A percentile compares a stretch with the other conserved stretches of the same genome.
Conservation (phyloP, 23 red algal genomes). For the Gracilaria vermiculophylla region DNA sequence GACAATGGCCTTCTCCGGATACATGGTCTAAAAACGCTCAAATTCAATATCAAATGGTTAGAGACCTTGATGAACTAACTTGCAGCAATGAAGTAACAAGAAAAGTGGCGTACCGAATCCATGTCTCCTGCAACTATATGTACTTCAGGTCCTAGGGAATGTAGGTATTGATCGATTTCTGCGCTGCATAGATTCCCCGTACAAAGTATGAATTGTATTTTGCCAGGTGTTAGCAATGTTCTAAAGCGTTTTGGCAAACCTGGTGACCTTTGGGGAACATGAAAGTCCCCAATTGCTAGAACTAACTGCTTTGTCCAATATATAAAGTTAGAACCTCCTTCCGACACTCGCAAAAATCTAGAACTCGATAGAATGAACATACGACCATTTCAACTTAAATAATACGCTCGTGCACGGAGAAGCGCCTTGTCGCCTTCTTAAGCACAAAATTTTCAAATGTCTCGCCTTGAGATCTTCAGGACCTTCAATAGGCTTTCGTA, state of each 20-base stretch:
- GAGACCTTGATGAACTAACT: not conserved
- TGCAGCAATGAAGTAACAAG: not conserved
- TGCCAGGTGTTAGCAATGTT: constrained; percentile 52
- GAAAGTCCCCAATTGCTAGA: constrained; percentile 75
- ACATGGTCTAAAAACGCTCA: not conserved
- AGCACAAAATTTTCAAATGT: no score
- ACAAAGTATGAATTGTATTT: constrained; percentile 71
- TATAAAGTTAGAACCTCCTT: not conserved
- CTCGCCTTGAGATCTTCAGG: no score
- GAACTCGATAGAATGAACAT: not conserved
- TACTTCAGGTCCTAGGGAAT: constrained; percentile 62
- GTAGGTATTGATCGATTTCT: constrained; percentile 65
- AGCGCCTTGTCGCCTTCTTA: not conserved
- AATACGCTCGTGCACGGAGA: no score
- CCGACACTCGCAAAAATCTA: not conserved
- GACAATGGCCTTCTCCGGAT: constrained; percentile 65
- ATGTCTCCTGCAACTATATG: constrained; percentile 62
- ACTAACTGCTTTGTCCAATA: constrained; percentile 28
- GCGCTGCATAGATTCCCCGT: constrained; percentile 60
- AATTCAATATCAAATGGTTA: not conserved
- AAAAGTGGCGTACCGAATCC: constrained; percentile 49
- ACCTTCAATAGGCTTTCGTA: no score
- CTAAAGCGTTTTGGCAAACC: constrained; percentile 46
- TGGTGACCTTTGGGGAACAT: constrained; percentile 62
- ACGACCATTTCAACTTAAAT: constrained; percentile 12